These are phyloP conservation scores for Camellia japonica DNA, from an alignment of 148 eudicot species.

Conservation along the genomic window DNA sequence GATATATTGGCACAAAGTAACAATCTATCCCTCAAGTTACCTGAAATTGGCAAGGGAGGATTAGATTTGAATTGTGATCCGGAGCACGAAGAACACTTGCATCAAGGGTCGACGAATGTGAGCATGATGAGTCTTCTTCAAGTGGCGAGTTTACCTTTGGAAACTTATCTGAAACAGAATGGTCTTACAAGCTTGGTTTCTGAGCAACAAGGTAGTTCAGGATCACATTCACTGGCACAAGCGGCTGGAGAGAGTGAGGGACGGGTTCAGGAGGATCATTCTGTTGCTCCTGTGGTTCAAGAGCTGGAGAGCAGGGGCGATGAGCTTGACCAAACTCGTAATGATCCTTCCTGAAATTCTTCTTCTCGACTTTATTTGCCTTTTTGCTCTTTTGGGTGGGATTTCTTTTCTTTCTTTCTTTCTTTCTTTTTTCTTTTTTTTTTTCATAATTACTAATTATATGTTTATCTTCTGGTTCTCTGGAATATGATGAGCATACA, in stretches of 20 bases:
- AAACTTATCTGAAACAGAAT: slow-evolving; percentile 53
- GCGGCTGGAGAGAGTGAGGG: slow-evolving; percentile 29
- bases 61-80: slow-evolving; percentile 54
- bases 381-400: background rate
- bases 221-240: slow-evolving; percentile 31
- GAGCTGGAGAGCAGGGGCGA: slow-evolving; percentile 20
- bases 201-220: slow-evolving; percentile 50
- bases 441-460: background rate
- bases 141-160: slow-evolving; percentile 52
- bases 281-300: slow-evolving; percentile 1
- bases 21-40: slow-evolving; percentile 7
- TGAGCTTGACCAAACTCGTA: slow-evolving; percentile 22
- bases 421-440: background rate
- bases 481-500: slow-evolving; percentile 9
- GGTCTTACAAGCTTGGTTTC: slow-evolving; percentile 47
- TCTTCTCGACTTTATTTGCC: background rate
- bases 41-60: slow-evolving; percentile 31
- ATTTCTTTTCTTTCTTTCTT: too few relatives aligned
- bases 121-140: slow-evolving; percentile 56
- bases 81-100: slow-evolving; percentile 29
- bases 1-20: slow-evolving; percentile 20
- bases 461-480: background rate
- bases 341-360: slow-evolving; percentile 19
- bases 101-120: slow-evolving; percentile 17
- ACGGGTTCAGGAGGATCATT: slow-evolving; percentile 21